Base-by-base conservation (phyloP, 306 rosid species). In the Begonia loranthoides region DNA sequence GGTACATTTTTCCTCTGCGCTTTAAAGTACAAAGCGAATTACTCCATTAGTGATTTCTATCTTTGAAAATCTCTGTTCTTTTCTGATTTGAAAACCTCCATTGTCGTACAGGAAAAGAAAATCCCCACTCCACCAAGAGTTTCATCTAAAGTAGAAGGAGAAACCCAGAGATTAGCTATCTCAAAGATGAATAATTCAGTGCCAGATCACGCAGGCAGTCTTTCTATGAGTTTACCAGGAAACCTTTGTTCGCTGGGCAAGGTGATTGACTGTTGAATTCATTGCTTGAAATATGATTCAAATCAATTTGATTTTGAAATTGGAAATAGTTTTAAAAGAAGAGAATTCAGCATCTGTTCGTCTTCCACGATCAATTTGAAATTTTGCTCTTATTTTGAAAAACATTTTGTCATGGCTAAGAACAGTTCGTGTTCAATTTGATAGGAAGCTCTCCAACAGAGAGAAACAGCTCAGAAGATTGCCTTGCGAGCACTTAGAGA, bases 371-470 rank as follows among this genome's bases (percentile, higher is more conserved):
- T n/a, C n/a, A n/a, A n/a, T n/a, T n/a, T n/a, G n/a, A n/a, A n/a
- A n/a, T n/a, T n/a, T n/a, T n/a, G n/a, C n/a, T n/a, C n/a, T n/a
- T n/a, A n/a, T n/a, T n/a, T n/a, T 8, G 34, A 24, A 24, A 24
- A 3, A 3, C 7, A 0, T 24, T 4, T 24, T 28, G 1, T 28
- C 5, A 1, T 28, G 36, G 0, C 36, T 4, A 28, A 4, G 36
- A 28, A 28, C 8, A 28, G 36, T 28, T 28, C 36, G 3, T 28
- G 6, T 28, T 28, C 36, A 24, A 24, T 28, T 28, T 28, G 36
- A 41, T 64, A 89, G 95, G 99, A 86, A 74, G 99, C 94, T 62
- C 77, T 90, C 57, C 95, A 83, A 68, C 95, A 90, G 49, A 59
- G 94, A 74, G 94, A 90, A 66, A 66, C 69, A 9, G 79, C 99